Evolutionary conservation across 345 rosid genomes (phyloP), one percentile per base, ranked within the genome.

Genomic region (Litchi chinensis): DNA sequence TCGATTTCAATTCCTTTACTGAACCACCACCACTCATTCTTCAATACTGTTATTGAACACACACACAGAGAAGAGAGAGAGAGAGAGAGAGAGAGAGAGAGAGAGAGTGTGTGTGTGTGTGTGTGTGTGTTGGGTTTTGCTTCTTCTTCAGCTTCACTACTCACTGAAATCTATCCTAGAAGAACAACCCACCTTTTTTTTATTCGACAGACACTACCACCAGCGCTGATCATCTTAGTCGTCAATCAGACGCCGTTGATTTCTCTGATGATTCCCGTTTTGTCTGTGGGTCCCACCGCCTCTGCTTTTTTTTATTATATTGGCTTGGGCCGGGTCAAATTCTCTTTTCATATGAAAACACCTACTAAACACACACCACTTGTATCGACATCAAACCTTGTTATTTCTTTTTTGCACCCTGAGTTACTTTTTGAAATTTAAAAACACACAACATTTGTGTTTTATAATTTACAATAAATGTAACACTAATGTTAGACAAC

Each of bases 1-100:
- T 97, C 22, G 98, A 91, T 57, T 77, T 82, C 78, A 94, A 83
- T 63, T 94, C 99, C 93, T 88, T 97, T 83, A 94, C 96, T n/a
- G 91, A 81, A 56, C 98, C 99, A 24, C 90, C 84, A 62, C 97
- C 96, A 13, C 90, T 87, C 93, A 87, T 92, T 60, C 28, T 68
- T 21, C 50, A 37, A 1, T 19, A 11, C 37, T n/a, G n/a, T 10
- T 37, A 62, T 57, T 73, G 39, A 9, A 39, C 7, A 37, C 64
- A 21, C 67, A 59, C 52, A 12, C 67, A n/a, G n/a, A n/a, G n/a
- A n/a, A n/a, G 8, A 19, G 46, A 71, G 10, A 10, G 19, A 70
- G 6, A 69, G 37, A 44, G 37, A 39, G 10, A 60, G 15, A 54
- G 18, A 59, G 64, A 59, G 37, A 44, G 37, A 39, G 10, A 60